Evolutionary conservation across 108 stramenopile genomes (phyloP).

Genomic region (Skeletonema tropicum): DNA sequence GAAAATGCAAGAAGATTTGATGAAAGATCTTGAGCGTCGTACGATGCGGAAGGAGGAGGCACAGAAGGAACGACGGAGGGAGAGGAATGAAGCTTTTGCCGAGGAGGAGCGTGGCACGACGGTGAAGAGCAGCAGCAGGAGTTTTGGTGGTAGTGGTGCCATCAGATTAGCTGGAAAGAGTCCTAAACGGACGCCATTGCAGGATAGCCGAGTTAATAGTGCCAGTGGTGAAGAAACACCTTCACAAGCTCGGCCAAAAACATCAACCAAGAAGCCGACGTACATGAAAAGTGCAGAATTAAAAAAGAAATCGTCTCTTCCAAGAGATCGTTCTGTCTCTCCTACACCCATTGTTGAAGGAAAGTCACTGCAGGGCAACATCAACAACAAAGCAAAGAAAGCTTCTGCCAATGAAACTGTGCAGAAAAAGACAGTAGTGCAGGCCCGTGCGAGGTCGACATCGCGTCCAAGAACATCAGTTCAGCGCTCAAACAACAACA

Average conservation of each 20-base stretch:
- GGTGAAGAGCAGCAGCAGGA: neutral
- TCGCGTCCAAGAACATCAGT: neutral
- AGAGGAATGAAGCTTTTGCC: neutral
- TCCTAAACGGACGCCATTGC: neutral
- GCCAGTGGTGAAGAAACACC: neutral
- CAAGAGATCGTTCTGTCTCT: neutral
- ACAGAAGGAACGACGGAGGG: slow-evolving; percentile 25
- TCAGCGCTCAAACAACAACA: neutral
- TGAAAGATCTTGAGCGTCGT: slow-evolving; percentile 34
- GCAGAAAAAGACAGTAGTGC: neutral
- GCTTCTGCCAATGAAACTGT: neutral
- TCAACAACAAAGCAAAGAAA: neutral
- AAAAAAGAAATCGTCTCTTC: neutral
- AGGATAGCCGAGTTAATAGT: neutral
- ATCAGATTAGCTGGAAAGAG: neutral
- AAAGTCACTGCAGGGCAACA: neutral
- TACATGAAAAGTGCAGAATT: neutral
- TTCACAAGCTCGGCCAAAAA: slow-evolving; percentile 11
- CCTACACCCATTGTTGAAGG: neutral
- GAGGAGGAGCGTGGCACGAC: neutral
- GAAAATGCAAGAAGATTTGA: slow-evolving; percentile 46
- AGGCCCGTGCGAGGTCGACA: neutral
- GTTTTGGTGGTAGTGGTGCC: neutral
- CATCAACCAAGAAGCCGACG: slow-evolving; percentile 2
- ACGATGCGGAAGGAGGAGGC: slow-evolving; percentile 43